Conservation (phyloP, 768 basidiomycete genomes). For the Cubamyces lactineus region DNA sequence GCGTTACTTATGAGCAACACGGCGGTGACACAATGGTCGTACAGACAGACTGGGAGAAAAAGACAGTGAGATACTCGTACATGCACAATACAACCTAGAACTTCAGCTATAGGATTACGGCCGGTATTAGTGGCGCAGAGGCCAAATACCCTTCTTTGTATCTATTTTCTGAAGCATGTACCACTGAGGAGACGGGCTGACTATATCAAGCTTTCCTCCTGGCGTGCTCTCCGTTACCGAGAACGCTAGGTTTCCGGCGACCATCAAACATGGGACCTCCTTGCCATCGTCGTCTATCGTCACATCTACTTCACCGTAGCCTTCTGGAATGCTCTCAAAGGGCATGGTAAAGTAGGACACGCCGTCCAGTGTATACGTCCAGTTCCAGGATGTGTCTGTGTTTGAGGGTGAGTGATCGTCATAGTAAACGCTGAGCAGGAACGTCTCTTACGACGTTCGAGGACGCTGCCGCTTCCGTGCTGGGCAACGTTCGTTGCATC, state of each 20-base stretch:
- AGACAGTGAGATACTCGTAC: too few relatives aligned
- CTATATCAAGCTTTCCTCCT: neutral
- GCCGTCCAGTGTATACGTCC: constrained; percentile 12
- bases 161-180: constrained; percentile 9
- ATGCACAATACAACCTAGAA: too few relatives aligned
- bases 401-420: neutral
- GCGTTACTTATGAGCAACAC: too few relatives aligned
- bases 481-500: too few relatives aligned
- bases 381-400: too few relatives aligned
- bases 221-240: neutral
- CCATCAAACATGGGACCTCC: constrained; percentile 13
- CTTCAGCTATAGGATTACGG: too few relatives aligned
- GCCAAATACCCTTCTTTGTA: too few relatives aligned
- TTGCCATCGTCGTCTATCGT: neutral
- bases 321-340: neutral
- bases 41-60: too few relatives aligned
- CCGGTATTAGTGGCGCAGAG: too few relatives aligned
- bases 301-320: constrained; percentile 16
- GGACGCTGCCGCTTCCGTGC: neutral
- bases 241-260: constrained; percentile 18
- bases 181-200: neutral
- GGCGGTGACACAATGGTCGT: too few relatives aligned
- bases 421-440: neutral
- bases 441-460: neutral
- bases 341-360: constrained; percentile 7